Percentiles rank a stretch among this genome's conserved stretches.
Conservation (phyloP, 257 asterid species). For the Solanum appendiculatum region DNA sequence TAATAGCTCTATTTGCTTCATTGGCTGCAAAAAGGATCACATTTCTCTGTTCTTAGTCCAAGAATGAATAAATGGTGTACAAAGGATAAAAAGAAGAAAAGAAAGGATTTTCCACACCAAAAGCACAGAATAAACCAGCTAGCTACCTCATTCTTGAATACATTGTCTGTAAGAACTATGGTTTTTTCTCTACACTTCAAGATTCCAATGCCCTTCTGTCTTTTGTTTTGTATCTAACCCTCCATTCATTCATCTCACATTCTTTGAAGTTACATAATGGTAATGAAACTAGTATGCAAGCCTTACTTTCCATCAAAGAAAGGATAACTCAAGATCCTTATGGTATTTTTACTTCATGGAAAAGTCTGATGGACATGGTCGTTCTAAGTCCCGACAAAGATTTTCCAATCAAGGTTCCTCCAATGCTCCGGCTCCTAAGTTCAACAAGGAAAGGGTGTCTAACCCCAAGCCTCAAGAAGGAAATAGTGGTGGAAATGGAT, state of each 20-base stretch:
- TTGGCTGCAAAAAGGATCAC: not conserved
- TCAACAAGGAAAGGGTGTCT: too few species aligned
- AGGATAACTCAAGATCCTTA: not conserved
- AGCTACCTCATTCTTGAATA: not conserved
- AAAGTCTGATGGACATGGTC: too few species aligned
- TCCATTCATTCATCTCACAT: not conserved
- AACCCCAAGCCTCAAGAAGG: too few species aligned
- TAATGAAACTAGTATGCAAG: not conserved
- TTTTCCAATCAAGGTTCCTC: too few species aligned
- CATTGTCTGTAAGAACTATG: not conserved
- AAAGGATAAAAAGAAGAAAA: not conserved
- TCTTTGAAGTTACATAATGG: not conserved
- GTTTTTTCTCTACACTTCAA: not conserved
- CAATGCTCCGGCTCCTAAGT: too few species aligned
- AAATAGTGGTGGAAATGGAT: too few species aligned
- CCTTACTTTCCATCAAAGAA: not conserved
- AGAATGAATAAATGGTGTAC: not conserved
- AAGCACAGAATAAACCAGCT: not conserved
- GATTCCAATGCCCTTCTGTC: not conserved
- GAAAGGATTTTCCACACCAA: not conserved
- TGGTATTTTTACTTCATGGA: constrained; percentile 5
- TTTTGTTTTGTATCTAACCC: not conserved
- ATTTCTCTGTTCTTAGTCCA: not conserved
- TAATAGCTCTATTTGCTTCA: not conserved
- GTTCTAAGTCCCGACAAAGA: too few species aligned